These are phyloP conservation scores for Kodamaea derodonti DNA, from an alignment of 1,139 yeast genomes.

Conservation along the genomic window DNA sequence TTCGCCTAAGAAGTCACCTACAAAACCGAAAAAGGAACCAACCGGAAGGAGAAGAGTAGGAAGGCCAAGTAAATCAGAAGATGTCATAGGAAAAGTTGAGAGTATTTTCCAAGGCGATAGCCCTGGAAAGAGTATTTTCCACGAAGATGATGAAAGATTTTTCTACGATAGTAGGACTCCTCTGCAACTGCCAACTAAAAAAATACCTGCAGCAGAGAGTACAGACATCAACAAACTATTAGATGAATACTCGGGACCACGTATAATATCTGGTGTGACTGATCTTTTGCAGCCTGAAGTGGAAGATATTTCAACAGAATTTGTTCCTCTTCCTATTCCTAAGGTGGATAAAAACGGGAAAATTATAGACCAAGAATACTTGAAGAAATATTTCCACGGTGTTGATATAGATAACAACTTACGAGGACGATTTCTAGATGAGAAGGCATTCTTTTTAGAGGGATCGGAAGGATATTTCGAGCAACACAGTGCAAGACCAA, in stretches of 20 bases:
- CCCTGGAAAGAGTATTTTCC: slow-evolving; percentile 17
- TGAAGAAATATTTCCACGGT: slow-evolving; percentile 28
- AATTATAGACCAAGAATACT: slow-evolving; percentile 26
- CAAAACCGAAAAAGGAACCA: background rate
- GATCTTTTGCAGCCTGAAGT: slow-evolving; percentile 2
- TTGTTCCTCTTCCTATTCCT: slow-evolving; percentile 38
- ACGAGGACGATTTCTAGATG: slow-evolving; percentile 41
- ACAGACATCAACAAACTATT: background rate
- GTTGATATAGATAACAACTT: slow-evolving; percentile 21
- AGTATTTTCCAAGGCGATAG: slow-evolving; percentile 38
- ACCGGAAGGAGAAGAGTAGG: slow-evolving; percentile 21
- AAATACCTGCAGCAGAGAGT: background rate
- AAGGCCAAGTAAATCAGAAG: slow-evolving; percentile 33
- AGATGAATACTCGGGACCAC: slow-evolving; percentile 5
- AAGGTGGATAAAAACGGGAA: slow-evolving; percentile 28
- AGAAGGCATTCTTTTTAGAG: slow-evolving; percentile 65
- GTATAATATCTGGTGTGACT: slow-evolving; percentile 30
- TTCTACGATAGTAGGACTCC: slow-evolving; percentile 17
- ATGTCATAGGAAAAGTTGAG: slow-evolving; percentile 28
- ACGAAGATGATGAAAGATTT: slow-evolving; percentile 25
- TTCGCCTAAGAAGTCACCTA: background rate
- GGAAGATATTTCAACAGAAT: slow-evolving; percentile 11
- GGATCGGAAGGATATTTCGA: slow-evolving; percentile 91
- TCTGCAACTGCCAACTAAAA: slow-evolving; percentile 3
- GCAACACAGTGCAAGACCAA: slow-evolving; percentile 59